Evolutionary conservation across 371 early-diverging fungal genomes (phyloP).

Genomic region (Rhizomucor miehei): DNA sequence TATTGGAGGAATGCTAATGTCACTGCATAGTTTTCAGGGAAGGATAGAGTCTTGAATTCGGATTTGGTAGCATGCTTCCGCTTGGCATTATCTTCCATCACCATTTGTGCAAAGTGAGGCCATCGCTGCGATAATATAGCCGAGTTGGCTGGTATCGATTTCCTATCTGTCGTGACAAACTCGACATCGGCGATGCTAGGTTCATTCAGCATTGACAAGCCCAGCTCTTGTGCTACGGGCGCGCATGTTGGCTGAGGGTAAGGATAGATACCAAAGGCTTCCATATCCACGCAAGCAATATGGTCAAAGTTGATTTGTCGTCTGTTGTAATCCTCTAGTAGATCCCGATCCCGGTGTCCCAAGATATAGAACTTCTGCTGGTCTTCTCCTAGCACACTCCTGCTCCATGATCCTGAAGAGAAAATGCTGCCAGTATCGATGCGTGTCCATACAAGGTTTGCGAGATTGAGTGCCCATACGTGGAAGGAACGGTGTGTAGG

Average conservation of each 20-base stretch:
- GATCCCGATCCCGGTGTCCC: constrained; percentile 67
- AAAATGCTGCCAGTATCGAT: constrained; percentile 68
- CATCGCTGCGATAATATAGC: constrained; percentile 63
- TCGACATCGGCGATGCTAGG: constrained; percentile 69
- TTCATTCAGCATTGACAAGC: constrained; percentile 64
- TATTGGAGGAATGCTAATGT: constrained; percentile 69
- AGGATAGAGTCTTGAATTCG: constrained; percentile 35
- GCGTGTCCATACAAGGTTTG: constrained; percentile 64
- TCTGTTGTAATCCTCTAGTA: constrained; percentile 74
- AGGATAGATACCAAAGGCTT: constrained; percentile 72
- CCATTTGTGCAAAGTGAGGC: constrained; percentile 52
- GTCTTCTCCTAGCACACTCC: constrained; percentile 61
- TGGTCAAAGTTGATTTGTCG: constrained; percentile 78
- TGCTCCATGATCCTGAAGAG: constrained; percentile 75
- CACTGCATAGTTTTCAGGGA: constrained; percentile 65
- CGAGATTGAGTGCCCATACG: constrained; percentile 72
- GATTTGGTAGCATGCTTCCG: neutral
- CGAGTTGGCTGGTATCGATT: constrained; percentile 66
- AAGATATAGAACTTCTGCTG: constrained; percentile 65
- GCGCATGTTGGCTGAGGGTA: constrained; percentile 53
- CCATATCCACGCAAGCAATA: constrained; percentile 65
- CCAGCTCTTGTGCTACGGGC: constrained; percentile 62
- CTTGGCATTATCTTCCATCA: constrained; percentile 1
- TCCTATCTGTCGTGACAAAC: constrained; percentile 56
- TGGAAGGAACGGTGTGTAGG: constrained; percentile 66